Percentiles rank a stretch among this genome's conserved stretches.
Evolutionary conservation across 768 basidiomycete species (phyloP).

Genomic region (Atractiella rhizophila): DNA sequence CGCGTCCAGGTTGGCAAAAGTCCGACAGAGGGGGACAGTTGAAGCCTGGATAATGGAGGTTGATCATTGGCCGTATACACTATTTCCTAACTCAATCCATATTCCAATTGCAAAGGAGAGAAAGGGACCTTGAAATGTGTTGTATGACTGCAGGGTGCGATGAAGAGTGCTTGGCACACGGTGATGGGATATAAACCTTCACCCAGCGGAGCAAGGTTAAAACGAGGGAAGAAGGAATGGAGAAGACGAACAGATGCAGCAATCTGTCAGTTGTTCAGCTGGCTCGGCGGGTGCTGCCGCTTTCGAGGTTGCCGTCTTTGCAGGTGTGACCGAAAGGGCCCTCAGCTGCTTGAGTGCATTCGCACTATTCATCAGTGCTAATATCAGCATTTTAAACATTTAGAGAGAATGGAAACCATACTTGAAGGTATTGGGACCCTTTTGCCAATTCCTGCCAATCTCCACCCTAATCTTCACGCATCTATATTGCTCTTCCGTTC

Average conservation of each 20-base stretch:
- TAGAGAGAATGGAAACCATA: conserved; percentile 19
- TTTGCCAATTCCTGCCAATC: conserved; percentile 72
- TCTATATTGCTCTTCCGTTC: conserved; percentile 87
- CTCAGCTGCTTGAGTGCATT: conserved; percentile 52
- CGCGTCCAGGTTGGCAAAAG: conserved; percentile 81
- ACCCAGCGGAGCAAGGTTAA: not conserved
- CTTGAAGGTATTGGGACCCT: conserved; percentile 77
- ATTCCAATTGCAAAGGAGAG: not conserved
- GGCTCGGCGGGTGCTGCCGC: not conserved
- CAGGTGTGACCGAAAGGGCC: conserved; percentile 21
- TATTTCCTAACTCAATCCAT: not conserved
- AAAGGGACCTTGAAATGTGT: conserved; percentile 18
- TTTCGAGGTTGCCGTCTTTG: conserved; percentile 3
- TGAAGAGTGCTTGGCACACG: conserved; percentile 85
- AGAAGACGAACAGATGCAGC: conserved; percentile 61
- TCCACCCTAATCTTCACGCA: conserved; percentile 89
- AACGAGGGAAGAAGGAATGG: not conserved
- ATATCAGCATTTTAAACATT: conserved; percentile 27
- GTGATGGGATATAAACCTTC: conserved; percentile 60
- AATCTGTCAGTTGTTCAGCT: conserved; percentile 30
- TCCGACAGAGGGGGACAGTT: conserved; percentile 83
- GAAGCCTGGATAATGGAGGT: conserved; percentile 75
- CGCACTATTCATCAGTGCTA: conserved; percentile 17
- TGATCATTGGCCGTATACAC: conserved; percentile 73
- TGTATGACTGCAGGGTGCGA: conserved; percentile 89